A percentile compares a stretch with the other conserved stretches of the same genome.
phyloP scores from a whole-genome alignment of 345 rosid genomes.

The Arabis alpina region DNA sequence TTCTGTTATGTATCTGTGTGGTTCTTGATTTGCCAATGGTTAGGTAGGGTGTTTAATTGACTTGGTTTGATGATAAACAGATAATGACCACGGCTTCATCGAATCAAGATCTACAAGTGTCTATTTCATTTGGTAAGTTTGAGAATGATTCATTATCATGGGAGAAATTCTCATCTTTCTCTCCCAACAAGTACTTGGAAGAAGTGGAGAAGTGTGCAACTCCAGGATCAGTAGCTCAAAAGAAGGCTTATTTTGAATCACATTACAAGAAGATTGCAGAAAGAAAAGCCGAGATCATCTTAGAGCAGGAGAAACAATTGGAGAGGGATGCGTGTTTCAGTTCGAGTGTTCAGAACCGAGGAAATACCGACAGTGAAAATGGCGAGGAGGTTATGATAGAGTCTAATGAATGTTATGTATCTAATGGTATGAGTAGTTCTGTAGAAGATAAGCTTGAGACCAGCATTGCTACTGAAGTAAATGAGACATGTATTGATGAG shows the following conservation, averaged over 20 bases:
- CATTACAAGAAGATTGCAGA: conserved; percentile 92
- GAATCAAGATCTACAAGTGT: conserved; percentile 60
- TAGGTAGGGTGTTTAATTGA: background rate
- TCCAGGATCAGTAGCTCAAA: conserved; percentile 94
- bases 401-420: conserved; percentile 28
- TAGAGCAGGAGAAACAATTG: conserved; percentile 59
- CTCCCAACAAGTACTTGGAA: conserved; percentile 91
- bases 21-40: conserved; percentile 31
- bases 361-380: conserved; percentile 20
- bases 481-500: conserved; percentile 24
- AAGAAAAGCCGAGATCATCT: conserved; percentile 62
- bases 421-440: conserved; percentile 35
- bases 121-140: conserved; percentile 88
- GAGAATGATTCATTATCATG: conserved; percentile 87
- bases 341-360: conserved; percentile 16
- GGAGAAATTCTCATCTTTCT: conserved; percentile 88
- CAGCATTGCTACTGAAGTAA: conserved; percentile 41
- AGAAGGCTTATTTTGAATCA: conserved; percentile 95
- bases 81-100: conserved; percentile 54
- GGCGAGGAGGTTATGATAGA: conserved; percentile 27
- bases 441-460: conserved; percentile 42
- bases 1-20: background rate
- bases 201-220: conserved; percentile 95
- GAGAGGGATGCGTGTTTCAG: conserved; percentile 43
- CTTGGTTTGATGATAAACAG: conserved; percentile 37